Evolutionary conservation across 2,329 filamentous ascomycete species (phyloP).

Genomic region (Stemphylium vesicarium): DNA sequence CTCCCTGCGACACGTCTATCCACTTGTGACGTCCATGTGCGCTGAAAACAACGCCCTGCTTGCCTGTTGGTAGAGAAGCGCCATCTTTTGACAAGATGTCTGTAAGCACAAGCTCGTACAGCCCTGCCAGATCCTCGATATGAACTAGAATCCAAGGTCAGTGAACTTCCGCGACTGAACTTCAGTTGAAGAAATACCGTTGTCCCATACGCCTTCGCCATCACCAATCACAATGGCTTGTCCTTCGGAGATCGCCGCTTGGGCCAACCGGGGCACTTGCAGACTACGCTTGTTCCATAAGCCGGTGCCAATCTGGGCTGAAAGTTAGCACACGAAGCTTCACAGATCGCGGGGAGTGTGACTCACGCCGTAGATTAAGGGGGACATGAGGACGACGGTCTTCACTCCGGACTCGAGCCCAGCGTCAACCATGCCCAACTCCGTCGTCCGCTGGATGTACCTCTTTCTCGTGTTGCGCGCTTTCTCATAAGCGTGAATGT

Average conservation of each 20-base stretch:
- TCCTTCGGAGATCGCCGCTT: constrained; percentile 2
- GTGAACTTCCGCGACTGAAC: not conserved
- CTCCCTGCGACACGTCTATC: not conserved
- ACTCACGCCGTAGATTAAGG: constrained; percentile 5
- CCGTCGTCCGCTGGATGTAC: constrained; percentile 2
- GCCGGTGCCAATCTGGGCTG: not conserved
- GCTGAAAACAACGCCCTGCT: constrained; percentile 1
- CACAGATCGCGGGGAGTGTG: not conserved
- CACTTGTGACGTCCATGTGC: constrained; percentile 1
- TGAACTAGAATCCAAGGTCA: not conserved
- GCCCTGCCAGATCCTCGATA: constrained; percentile 2
- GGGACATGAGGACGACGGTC: constrained; percentile 2
- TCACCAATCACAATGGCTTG: constrained; percentile 1
- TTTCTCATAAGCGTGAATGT: constrained; percentile 1
- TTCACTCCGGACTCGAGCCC: not conserved
- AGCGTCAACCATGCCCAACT: constrained; percentile 3
- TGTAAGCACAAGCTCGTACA: not conserved
- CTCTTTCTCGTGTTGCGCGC: not conserved
- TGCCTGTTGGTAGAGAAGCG: constrained; percentile 1
- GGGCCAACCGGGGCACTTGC: constrained; percentile 3
- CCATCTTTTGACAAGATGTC: not conserved
- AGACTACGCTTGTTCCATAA: constrained; percentile 7
- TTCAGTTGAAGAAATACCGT: not conserved
- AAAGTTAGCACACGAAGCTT: not conserved
- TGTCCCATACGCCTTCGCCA: constrained; percentile 3